A percentile compares a stretch with the other conserved stretches of the same genome.
phyloP scores from a whole-genome alignment of 768 basidiomycete species.

The Tulasnella sp. region DNA sequence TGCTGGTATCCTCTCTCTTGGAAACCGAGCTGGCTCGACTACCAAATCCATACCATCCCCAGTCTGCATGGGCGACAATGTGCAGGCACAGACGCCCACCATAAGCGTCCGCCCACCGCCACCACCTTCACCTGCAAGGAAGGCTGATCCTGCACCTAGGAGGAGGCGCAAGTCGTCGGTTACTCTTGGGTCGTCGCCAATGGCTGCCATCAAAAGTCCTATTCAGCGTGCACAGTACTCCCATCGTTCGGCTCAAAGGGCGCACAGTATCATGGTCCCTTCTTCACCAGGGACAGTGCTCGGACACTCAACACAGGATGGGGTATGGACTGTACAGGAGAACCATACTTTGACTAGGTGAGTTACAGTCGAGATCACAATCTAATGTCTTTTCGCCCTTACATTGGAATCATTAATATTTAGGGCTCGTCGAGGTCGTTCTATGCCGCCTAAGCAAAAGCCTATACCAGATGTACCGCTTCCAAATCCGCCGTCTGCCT shows the following conservation, averaged over 20 bases:
- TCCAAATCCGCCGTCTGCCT: background rate
- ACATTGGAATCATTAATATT: background rate
- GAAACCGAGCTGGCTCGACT: background rate
- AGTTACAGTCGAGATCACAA: background rate
- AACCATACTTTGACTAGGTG: background rate
- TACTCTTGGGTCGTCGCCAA: conserved; percentile 5
- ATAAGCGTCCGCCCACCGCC: conserved; percentile 4
- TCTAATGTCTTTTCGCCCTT: background rate
- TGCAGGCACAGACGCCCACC: background rate
- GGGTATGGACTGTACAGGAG: background rate
- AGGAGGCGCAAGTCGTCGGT: conserved; percentile 5
- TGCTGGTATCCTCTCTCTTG: conserved; percentile 8
- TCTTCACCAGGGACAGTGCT: background rate
- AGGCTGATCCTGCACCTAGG: background rate
- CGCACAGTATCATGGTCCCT: background rate
- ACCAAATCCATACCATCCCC: background rate
- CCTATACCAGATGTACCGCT: conserved; percentile 3
- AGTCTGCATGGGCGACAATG: background rate
- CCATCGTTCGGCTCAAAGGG: background rate
- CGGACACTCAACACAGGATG: no score
- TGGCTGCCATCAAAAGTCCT: conserved; percentile 11
- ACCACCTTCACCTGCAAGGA: background rate
- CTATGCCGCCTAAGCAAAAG: conserved; percentile 2
- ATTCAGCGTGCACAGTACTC: conserved; percentile 7
- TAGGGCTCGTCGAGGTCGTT: conserved; percentile 2